Conservation (phyloP, 2,329 filamentous ascomycete genomes). For the Paecilomyces dactylethromorphus region DNA sequence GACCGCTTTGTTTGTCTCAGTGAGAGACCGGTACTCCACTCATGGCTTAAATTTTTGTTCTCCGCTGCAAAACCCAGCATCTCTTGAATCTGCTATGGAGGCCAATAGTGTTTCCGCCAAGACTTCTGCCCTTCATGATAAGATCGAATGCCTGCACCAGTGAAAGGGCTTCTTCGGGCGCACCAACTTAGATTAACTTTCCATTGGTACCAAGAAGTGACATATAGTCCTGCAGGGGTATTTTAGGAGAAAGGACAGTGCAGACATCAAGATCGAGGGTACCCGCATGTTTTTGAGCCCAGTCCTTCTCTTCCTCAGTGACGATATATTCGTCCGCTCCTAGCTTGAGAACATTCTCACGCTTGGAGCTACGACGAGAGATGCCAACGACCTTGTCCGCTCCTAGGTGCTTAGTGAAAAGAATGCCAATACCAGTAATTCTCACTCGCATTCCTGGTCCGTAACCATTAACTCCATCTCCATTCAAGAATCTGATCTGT, state of each 20-base stretch:
- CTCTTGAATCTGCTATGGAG: constrained; percentile 20
- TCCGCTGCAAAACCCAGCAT: constrained; percentile 26
- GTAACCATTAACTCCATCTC: constrained; percentile 42
- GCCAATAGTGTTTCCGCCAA: constrained; percentile 34
- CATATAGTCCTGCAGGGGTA: constrained; percentile 56
- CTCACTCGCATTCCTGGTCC: constrained; percentile 63
- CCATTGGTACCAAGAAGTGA: constrained; percentile 49
- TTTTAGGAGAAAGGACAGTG: constrained; percentile 46
- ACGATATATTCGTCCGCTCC: constrained; percentile 47
- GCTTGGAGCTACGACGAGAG: constrained; percentile 39
- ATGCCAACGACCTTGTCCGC: constrained; percentile 53
- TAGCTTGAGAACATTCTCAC: constrained; percentile 41
- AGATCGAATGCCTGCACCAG: constrained; percentile 48
- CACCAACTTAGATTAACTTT: constrained; percentile 56
- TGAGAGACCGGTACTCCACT: constrained; percentile 21
- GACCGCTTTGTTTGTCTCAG: constrained; percentile 24
- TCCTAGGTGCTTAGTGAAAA: constrained; percentile 61
- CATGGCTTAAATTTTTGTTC: constrained; percentile 23
- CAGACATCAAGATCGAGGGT: constrained; percentile 46
- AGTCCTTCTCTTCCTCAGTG: constrained; percentile 44
- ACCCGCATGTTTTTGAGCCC: constrained; percentile 37
- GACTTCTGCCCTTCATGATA: constrained; percentile 44
- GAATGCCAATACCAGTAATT: constrained; percentile 59
- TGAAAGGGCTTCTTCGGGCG: constrained; percentile 48
- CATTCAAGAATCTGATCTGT: background rate